Percentiles rank a stretch among this genome's conserved stretches.
Evolutionary conservation across 1,284 basidiomycete genomes (phyloP).

Genomic region (Papiliotrema fonsecae): DNA sequence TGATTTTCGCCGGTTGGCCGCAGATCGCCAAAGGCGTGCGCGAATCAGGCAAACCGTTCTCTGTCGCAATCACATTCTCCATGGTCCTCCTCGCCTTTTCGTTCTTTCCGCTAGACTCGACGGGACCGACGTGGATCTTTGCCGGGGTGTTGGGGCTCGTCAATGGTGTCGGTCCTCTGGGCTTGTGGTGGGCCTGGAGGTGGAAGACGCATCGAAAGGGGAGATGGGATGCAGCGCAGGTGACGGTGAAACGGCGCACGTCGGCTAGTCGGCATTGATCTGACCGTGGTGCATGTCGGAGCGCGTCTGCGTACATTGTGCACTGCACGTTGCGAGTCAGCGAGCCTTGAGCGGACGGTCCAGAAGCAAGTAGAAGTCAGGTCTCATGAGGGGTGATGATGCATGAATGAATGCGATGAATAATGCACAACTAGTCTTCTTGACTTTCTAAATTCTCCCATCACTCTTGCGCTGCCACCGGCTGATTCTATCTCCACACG

Average conservation of each 20-base stretch:
- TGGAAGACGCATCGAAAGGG: conserved; percentile 41
- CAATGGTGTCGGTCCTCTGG: conserved; percentile 35
- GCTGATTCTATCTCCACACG: background rate
- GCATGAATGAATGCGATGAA: background rate
- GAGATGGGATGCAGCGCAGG: conserved; percentile 41
- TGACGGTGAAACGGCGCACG: conserved; percentile 21
- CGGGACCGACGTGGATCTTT: conserved; percentile 24
- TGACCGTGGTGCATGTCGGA: no score
- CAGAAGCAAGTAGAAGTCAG: background rate
- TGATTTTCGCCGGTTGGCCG: conserved; percentile 80
- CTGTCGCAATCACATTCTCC: conserved; percentile 29
- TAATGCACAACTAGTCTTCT: background rate
- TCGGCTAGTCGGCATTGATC: no score
- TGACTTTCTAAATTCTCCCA: background rate
- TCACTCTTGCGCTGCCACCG: no score
- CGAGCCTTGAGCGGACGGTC: background rate
- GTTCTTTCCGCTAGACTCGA: conserved; percentile 19
- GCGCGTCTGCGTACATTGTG: no score
- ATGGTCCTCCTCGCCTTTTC: conserved; percentile 30
- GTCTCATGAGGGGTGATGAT: background rate
- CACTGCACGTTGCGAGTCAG: no score
- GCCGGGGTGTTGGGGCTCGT: conserved; percentile 19
- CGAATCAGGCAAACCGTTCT: conserved; percentile 34
- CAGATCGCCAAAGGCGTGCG: conserved; percentile 71
- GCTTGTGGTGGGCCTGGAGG: conserved; percentile 41